Percentiles rank a stretch among this genome's conserved stretches.
These are phyloP conservation scores for Salicornia ramosissima DNA, from an alignment of 148 eudicot species.

Conservation along the genomic window DNA sequence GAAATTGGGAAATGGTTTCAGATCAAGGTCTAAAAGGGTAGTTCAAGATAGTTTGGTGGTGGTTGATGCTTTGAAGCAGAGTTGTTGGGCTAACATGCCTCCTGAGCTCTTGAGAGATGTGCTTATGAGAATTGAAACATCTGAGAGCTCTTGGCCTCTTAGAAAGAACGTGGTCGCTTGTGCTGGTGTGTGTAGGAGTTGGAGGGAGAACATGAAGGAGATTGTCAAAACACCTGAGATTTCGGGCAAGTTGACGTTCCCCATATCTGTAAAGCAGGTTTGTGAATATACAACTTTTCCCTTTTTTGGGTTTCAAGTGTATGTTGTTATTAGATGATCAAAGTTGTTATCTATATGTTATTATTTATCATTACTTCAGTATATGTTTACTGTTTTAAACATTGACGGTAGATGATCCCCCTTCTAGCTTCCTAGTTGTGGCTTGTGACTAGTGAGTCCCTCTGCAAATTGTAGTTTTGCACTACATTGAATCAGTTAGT, in stretches of 20 bases:
- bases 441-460: too few relatives aligned
- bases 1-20: conserved; percentile 50
- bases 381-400: not conserved
- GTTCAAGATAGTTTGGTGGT: conserved; percentile 54
- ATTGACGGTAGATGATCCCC: too few relatives aligned
- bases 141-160: conserved; percentile 68
- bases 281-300: not conserved
- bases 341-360: not conserved
- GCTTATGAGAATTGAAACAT: conserved; percentile 69
- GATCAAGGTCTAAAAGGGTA: conserved; percentile 73
- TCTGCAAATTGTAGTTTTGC: too few relatives aligned
- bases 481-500: not conserved
- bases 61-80: conserved; percentile 68
- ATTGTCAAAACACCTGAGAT: conserved; percentile 59
- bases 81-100: conserved; percentile 94
- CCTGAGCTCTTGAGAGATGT: conserved; percentile 88
- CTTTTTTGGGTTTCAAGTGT: not conserved
- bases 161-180: conserved; percentile 73
- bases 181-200: conserved; percentile 85
- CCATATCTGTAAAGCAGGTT: conserved; percentile 95
- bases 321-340: conserved; percentile 10
- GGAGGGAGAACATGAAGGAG: conserved; percentile 83
- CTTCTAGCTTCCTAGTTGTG: too few relatives aligned
- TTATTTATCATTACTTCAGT: not conserved
- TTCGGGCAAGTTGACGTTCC: conserved; percentile 73